Conservation (phyloP, 2,329 filamentous ascomycete species). For the Calonectria honghensis region DNA sequence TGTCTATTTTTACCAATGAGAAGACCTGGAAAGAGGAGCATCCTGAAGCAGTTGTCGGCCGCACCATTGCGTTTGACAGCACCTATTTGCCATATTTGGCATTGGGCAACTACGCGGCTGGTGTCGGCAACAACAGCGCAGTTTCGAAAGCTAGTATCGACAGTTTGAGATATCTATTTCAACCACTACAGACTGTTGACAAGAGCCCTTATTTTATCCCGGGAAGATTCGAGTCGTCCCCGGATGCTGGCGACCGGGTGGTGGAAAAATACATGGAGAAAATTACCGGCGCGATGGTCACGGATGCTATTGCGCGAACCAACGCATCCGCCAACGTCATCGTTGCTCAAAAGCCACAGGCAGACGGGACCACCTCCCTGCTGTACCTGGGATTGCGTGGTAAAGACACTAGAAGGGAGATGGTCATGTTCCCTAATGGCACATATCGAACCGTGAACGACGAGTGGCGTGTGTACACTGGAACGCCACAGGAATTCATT, state of each 20-base stretch:
- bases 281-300: neutral
- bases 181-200: neutral
- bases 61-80: neutral
- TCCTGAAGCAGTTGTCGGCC: neutral
- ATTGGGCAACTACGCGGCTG: neutral
- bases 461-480: neutral
- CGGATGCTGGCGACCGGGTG: neutral
- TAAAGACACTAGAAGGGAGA: neutral
- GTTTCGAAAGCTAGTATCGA: neutral
- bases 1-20: constrained; percentile 1
- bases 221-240: neutral
- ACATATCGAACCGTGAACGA: neutral
- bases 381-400: neutral
- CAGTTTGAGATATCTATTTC: neutral
- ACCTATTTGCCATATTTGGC: neutral
- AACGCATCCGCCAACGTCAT: neutral
- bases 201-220: neutral
- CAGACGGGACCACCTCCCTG: neutral
- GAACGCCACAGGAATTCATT: neutral
- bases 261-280: neutral
- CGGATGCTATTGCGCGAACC: neutral
- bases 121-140: neutral
- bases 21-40: neutral
- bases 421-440: neutral
- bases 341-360: neutral